Evolutionary conservation across 148 eudicot species (phyloP), one percentile per base, ranked within the genome.

Genomic region (Chenopodium berlandieri): DNA sequence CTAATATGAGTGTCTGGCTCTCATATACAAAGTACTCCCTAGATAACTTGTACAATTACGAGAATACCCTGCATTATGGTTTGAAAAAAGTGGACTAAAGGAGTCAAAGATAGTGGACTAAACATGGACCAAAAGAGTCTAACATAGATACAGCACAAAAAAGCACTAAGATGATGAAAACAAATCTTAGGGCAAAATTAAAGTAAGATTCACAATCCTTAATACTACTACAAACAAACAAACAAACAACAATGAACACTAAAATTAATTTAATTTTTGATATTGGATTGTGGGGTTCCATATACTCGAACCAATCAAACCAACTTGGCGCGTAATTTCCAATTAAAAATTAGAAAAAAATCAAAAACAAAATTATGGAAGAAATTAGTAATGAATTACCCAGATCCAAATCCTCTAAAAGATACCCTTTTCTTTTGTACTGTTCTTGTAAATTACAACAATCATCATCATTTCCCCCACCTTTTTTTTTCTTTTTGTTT

Each of bases 371-470:
- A 46, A 68, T 56, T 31, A 50, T 71, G 27, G 46, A 62, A 63
- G 71, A 8, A 68, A 46, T 16, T 56, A 76, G 4, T 81, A 22
- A 68, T 9, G 34, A 48, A 79, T 20, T 80, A 63, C 60, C 7
- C 75, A 84, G 86, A 84, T 81, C 86, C 83, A 50, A 64, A 84
- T 62, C 84, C 77, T 17, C 73, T 76, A 80, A 84, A 81, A 81
- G 78, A 84, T 84, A 82, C 86, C 60, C 46, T 73, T 73, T 9
- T 58, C 44, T 58, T 14, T 19, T 62, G 27, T 62, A 62, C 66
- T 62, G 66, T 62, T 22, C 63, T 84, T 76, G 56, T 10, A 10
- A 52, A 1, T 14, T 14, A 2, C 62, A 3, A 56, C 17, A 22
- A 56, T 31, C 68, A n/a, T 65, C 44, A 66, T 75, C 67, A 75